Conservation (phyloP, 2,329 filamentous ascomycete species). For the Aspergillus ochraceoroseus region DNA sequence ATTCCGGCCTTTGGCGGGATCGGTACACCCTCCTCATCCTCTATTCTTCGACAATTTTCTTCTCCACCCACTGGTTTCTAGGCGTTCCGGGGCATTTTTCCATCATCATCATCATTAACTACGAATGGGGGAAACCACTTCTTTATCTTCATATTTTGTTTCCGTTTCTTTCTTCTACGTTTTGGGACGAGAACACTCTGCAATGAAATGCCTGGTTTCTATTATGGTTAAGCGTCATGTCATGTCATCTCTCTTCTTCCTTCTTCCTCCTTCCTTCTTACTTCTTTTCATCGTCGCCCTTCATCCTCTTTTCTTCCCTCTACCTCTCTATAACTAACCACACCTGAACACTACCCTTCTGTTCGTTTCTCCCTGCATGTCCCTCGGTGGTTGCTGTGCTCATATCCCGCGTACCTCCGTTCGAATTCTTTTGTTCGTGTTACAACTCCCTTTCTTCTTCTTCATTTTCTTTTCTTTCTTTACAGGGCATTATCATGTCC, state of each 20-base stretch:
- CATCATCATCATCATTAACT: conserved; percentile 11
- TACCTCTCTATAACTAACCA: too few species aligned
- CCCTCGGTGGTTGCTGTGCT: not conserved
- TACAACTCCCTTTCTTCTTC: too few species aligned
- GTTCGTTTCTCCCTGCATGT: not conserved
- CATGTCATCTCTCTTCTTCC: conserved; percentile 17
- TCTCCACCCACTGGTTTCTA: conserved; percentile 38
- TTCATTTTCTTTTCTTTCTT: not conserved
- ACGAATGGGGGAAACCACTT: conserved; percentile 8
- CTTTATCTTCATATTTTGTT: conserved; percentile 10
- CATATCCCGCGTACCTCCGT: conserved; percentile 9
- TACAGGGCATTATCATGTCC: conserved; percentile 13
- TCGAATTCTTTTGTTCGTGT: not conserved
- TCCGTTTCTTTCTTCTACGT: conserved; percentile 12
- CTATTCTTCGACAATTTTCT: conserved; percentile 37
- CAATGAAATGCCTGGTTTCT: conserved; percentile 9
- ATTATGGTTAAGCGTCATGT: conserved; percentile 19
- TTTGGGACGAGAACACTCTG: conserved; percentile 8
- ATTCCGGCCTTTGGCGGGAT: conserved; percentile 39
- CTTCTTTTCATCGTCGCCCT: conserved; percentile 1
- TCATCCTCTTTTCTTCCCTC: too few species aligned
- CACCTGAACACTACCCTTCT: too few species aligned
- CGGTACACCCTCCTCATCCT: conserved; percentile 25
- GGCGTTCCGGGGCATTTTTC: conserved; percentile 21
- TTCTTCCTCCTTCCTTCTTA: conserved; percentile 12